A percentile compares a stretch with the other conserved stretches of the same genome.
phyloP scores from a whole-genome alignment of 108 stramenopile genomes.

The Epithemia pelagica region DNA sequence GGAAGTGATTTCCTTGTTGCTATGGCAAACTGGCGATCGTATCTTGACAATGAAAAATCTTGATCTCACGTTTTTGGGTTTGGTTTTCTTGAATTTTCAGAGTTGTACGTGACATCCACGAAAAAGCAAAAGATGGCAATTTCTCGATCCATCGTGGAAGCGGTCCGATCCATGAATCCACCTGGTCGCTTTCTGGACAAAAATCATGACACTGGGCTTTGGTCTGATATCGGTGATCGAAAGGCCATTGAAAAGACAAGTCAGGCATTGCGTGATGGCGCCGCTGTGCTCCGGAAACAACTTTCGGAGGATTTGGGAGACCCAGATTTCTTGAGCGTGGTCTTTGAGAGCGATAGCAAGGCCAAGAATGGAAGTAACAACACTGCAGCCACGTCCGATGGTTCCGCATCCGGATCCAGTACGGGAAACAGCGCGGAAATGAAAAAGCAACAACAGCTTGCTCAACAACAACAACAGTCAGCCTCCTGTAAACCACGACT shows the following conservation, averaged over 20 bases:
- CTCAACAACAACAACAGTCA: neutral
- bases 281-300: conserved; percentile 55
- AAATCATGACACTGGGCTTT: conserved; percentile 37
- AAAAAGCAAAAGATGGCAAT: conserved; percentile 76
- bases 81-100: conserved; percentile 15
- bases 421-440: neutral
- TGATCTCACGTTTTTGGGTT: conserved; percentile 1
- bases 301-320: conserved; percentile 58
- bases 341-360: conserved; percentile 32
- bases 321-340: conserved; percentile 47
- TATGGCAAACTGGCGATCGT: no score
- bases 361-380: no score
- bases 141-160: conserved; percentile 72
- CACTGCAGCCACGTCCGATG: neutral
- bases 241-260: conserved; percentile 74
- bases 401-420: neutral
- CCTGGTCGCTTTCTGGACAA: conserved; percentile 71
- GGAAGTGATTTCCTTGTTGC: neutral
- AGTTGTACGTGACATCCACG: conserved; percentile 69
- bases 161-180: conserved; percentile 53
- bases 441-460: neutral
- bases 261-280: conserved; percentile 74
- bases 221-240: conserved; percentile 62
- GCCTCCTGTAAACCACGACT: neutral
- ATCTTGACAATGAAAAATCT: neutral